Conservation (phyloP, 2,329 filamentous ascomycete genomes). For the Colletotrichum noveboracense region DNA sequence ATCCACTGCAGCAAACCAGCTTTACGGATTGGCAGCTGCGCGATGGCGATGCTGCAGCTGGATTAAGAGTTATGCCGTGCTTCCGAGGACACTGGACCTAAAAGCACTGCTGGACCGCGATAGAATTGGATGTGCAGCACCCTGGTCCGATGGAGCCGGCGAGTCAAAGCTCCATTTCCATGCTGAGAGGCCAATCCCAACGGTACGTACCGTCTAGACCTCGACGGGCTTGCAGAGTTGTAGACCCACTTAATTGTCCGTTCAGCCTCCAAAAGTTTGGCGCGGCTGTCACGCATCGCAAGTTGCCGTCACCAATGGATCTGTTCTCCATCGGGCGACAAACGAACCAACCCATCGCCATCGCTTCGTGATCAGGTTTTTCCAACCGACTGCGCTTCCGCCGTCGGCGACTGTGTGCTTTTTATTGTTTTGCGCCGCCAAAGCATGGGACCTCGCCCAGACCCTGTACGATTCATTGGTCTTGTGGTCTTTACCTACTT, state of each 20-base stretch:
- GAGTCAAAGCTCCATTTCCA: neutral
- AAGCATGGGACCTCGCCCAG: slow-evolving; percentile 25
- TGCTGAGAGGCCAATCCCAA: neutral
- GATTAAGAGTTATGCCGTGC: slow-evolving; percentile 10
- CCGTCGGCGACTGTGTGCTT: neutral
- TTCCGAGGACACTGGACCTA: neutral
- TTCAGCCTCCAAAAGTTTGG: slow-evolving; percentile 23
- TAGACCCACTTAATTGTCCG: slow-evolving; percentile 1
- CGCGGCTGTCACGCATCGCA: slow-evolving; percentile 12
- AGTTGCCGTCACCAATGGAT: slow-evolving; percentile 5
- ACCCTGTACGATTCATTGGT: slow-evolving; percentile 42
- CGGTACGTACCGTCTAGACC: neutral
- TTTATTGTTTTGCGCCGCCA: neutral
- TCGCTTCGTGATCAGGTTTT: neutral
- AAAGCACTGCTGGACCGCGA: neutral
- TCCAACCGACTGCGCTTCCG: neutral
- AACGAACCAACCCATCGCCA: neutral
- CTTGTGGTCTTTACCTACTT: slow-evolving; percentile 40
- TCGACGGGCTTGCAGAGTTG: neutral
- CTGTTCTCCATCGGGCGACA: neutral
- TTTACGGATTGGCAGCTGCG: neutral
- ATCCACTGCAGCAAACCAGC: neutral
- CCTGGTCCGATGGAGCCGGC: neutral
- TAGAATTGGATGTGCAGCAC: neutral
- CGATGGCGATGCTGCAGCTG: neutral